Conservation (phyloP, 495 filamentous ascomycete species). For the Xylaria curta region DNA sequence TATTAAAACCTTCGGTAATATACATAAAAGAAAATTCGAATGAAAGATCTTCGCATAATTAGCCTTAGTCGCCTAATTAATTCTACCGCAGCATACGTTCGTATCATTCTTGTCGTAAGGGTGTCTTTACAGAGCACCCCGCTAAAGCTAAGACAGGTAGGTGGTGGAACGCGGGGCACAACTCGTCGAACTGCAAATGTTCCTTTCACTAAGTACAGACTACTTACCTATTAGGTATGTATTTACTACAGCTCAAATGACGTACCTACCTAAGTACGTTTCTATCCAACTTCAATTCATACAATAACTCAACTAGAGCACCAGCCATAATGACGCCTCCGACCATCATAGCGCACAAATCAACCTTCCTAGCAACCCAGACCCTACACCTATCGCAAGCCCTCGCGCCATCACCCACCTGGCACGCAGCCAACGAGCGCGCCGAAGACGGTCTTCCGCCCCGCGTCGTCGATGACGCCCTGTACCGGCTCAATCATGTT, state of each 20-base stretch:
- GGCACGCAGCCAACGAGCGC: slow-evolving; percentile 58
- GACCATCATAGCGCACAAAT: slow-evolving; percentile 67
- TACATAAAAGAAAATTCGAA: too few relatives aligned
- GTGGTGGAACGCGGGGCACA: background rate
- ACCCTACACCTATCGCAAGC: slow-evolving; percentile 65
- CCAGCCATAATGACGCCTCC: slow-evolving; percentile 43
- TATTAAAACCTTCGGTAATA: too few relatives aligned
- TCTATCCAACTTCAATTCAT: background rate
- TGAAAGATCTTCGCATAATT: too few relatives aligned
- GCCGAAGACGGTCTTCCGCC: slow-evolving; percentile 63
- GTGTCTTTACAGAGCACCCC: too few relatives aligned
- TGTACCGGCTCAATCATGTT: slow-evolving; percentile 65
- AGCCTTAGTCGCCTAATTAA: too few relatives aligned
- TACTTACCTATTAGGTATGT: too few relatives aligned
- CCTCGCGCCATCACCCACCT: slow-evolving; percentile 62
- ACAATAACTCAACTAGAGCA: too few relatives aligned
- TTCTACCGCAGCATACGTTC: too few relatives aligned
- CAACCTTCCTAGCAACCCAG: slow-evolving; percentile 67
- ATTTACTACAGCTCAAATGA: background rate
- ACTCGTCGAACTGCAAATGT: background rate
- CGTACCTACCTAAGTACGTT: background rate
- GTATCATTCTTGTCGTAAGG: too few relatives aligned
- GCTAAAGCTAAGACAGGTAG: background rate
- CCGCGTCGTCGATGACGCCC: slow-evolving; percentile 52
- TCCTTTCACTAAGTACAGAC: background rate